Percentiles rank a stretch among this genome's conserved stretches.
These are phyloP conservation scores for Clarireedia monteithiana DNA, from an alignment of 2,329 filamentous ascomycete species.

Conservation along the genomic window DNA sequence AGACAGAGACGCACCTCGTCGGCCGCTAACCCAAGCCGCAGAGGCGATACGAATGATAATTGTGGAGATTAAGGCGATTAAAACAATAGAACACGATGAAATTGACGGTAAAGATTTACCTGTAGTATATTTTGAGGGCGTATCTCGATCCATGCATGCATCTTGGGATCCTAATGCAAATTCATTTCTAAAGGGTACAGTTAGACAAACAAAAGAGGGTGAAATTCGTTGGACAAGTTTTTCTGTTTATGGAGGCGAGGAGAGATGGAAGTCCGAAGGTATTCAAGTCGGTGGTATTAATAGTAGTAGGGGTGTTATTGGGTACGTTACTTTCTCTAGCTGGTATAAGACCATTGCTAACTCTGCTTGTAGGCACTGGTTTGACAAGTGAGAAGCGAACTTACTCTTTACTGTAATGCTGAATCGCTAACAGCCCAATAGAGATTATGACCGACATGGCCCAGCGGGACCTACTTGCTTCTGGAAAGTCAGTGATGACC, in stretches of 20 bases:
- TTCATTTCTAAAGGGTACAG: conserved; percentile 55
- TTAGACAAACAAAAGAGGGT: conserved; percentile 58
- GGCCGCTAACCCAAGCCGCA: conserved; percentile 47
- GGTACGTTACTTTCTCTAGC: conserved; percentile 25
- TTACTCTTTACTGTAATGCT: not conserved
- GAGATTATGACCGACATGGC: conserved; percentile 58
- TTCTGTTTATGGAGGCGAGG: conserved; percentile 55
- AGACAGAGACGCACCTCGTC: conserved; percentile 36
- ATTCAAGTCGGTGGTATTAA: conserved; percentile 63
- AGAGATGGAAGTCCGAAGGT: conserved; percentile 70
- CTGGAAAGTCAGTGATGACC: conserved; percentile 61
- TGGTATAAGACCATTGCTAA: not conserved
- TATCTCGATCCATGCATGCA: conserved; percentile 52
- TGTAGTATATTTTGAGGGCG: conserved; percentile 61
- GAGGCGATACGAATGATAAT: conserved; percentile 65
- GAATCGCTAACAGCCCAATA: conserved; percentile 21
- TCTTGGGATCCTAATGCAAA: conserved; percentile 62
- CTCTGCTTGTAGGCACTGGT: conserved; percentile 49
- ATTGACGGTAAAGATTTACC: conserved; percentile 52
- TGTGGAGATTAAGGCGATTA: conserved; percentile 57
- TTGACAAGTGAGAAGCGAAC: conserved; percentile 51
- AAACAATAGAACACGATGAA: conserved; percentile 49
- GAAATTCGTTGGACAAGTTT: conserved; percentile 69
- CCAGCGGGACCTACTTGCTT: conserved; percentile 69
- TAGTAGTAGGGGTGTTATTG: conserved; percentile 60